These are phyloP conservation scores for Pseudonectria foliicola DNA, from an alignment of 2,329 filamentous ascomycete species.

Conservation along the genomic window DNA sequence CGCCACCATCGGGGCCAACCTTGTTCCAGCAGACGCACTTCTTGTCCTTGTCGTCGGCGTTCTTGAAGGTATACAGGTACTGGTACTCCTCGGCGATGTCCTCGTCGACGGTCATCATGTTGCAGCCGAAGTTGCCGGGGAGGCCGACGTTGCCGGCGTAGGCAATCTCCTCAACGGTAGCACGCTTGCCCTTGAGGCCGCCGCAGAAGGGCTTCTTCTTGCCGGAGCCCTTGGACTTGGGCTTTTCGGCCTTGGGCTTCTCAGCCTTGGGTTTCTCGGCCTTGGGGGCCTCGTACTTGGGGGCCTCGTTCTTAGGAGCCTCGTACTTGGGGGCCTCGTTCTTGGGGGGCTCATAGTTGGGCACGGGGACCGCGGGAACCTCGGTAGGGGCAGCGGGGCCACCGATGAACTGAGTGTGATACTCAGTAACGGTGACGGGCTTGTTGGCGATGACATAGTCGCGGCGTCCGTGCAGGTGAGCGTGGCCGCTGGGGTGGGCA, in stretches of 20 bases:
- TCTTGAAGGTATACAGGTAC: slow-evolving; percentile 36
- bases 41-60: slow-evolving; percentile 28
- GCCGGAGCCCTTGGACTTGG: slow-evolving; percentile 7
- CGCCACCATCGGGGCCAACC: slow-evolving; percentile 36
- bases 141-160: slow-evolving; percentile 42
- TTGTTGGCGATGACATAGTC: slow-evolving; percentile 30
- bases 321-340: slow-evolving; percentile 4
- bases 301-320: slow-evolving; percentile 3
- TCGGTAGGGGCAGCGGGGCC: slow-evolving; percentile 5
- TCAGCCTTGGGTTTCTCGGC: background rate
- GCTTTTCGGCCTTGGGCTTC: too few species aligned
- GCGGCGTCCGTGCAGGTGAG: slow-evolving; percentile 27
- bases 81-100: slow-evolving; percentile 33
- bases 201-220: slow-evolving; percentile 28
- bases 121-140: slow-evolving; percentile 40
- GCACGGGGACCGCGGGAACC: slow-evolving; percentile 5
- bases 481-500: slow-evolving; percentile 34
- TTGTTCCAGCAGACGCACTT: slow-evolving; percentile 45
- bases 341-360: slow-evolving; percentile 3
- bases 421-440: slow-evolving; percentile 22
- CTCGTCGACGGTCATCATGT: slow-evolving; percentile 39
- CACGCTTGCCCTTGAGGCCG: slow-evolving; percentile 35
- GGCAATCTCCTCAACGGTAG: slow-evolving; percentile 38
- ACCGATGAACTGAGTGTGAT: background rate
- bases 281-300: slow-evolving; percentile 2